These are phyloP conservation scores for Dentipellis sp. DNA, from an alignment of 768 basidiomycete species.

Conservation along the genomic window DNA sequence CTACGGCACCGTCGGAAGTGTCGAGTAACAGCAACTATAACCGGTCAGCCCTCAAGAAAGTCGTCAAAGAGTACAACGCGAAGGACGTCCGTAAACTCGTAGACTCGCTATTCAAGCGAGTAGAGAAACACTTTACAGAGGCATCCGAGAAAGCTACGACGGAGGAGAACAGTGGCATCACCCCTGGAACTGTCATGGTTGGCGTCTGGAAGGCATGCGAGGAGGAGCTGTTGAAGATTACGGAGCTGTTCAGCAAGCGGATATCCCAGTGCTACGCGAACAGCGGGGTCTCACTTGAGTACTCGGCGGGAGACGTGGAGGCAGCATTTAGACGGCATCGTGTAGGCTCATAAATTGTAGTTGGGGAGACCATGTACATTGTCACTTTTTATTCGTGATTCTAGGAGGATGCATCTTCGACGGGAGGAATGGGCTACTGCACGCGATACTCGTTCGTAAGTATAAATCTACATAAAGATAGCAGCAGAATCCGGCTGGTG, in stretches of 20 bases:
- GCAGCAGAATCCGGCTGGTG: too few species aligned
- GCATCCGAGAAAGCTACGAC: constrained; percentile 53
- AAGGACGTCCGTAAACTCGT: constrained; percentile 89
- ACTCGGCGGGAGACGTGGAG: constrained; percentile 66
- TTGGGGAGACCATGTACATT: neutral
- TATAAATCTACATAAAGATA: too few species aligned
- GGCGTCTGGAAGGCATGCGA: constrained; percentile 91
- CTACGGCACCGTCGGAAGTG: constrained; percentile 70
- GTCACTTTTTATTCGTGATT: neutral
- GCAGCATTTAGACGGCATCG: constrained; percentile 64
- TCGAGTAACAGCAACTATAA: constrained; percentile 67
- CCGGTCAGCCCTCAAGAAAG: constrained; percentile 71
- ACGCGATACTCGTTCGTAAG: too few species aligned
- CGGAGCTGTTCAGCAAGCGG: constrained; percentile 55
- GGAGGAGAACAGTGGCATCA: constrained; percentile 41
- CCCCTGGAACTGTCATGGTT: constrained; percentile 58
- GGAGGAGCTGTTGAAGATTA: constrained; percentile 68
- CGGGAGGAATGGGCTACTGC: too few species aligned
- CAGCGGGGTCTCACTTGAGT: constrained; percentile 65
- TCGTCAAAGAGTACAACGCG: constrained; percentile 72
- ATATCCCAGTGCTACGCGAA: constrained; percentile 78
- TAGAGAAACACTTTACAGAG: constrained; percentile 94
- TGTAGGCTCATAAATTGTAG: constrained; percentile 16
- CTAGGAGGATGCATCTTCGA: too few species aligned
- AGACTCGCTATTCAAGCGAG: constrained; percentile 79